Conservation (phyloP, 306 rosid species). For the Vicia villosa region DNA sequence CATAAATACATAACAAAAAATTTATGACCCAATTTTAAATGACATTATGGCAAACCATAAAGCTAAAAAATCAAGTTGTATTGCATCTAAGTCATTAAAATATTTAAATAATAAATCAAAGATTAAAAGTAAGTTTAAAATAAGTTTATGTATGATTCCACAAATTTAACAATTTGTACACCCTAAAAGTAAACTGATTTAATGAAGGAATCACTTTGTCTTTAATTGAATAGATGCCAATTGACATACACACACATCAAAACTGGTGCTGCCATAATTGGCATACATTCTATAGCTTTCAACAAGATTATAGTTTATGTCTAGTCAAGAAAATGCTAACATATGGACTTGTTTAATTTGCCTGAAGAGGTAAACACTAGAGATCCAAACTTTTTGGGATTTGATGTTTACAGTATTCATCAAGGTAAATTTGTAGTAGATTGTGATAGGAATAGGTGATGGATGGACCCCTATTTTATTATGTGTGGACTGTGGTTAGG, state of each 20-base stretch:
- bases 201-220: not conserved
- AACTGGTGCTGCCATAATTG: constrained; percentile 25
- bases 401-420: constrained; percentile 23
- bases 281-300: not conserved
- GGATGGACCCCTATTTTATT: constrained; percentile 42
- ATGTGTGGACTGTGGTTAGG: constrained; percentile 39
- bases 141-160: too few relatives aligned
- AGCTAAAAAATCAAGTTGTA: too few relatives aligned
- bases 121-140: too few relatives aligned
- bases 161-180: too few relatives aligned
- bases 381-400: constrained; percentile 21
- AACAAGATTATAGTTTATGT: not conserved
- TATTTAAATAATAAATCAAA: too few relatives aligned
- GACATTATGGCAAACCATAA: too few relatives aligned
- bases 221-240: constrained; percentile 17
- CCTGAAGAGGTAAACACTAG: constrained; percentile 2
- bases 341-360: constrained; percentile 10
- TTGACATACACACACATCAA: not conserved
- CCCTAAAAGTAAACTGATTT: too few relatives aligned
- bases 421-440: not conserved
- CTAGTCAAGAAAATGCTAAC: constrained; percentile 12
- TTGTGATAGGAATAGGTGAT: not conserved
- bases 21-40: too few relatives aligned
- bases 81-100: too few relatives aligned
- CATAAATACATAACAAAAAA: too few relatives aligned